Evolutionary conservation across 768 basidiomycete genomes (phyloP).

Genomic region (Cantharellus anzutake): DNA sequence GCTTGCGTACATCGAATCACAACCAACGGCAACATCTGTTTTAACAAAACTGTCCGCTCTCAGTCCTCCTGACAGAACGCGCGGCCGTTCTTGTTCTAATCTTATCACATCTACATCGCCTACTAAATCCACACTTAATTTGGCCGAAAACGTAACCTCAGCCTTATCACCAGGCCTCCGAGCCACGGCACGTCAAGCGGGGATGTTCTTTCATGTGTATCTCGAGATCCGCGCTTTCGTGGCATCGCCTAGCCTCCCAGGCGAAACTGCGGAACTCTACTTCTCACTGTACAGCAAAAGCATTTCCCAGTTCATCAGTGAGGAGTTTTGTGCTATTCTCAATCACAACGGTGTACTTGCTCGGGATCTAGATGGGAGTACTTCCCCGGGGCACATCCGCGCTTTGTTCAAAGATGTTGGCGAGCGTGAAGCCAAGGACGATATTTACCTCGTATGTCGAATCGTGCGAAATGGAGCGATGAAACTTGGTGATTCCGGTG

Average conservation of each 20-base stretch:
- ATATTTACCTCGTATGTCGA: slow-evolving; percentile 76
- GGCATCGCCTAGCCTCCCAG: slow-evolving; percentile 73
- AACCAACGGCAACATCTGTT: background rate
- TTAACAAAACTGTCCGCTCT: slow-evolving; percentile 25
- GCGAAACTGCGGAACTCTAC: slow-evolving; percentile 83
- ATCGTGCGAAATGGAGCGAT: slow-evolving; percentile 77
- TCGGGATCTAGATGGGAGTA: slow-evolving; percentile 26
- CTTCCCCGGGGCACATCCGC: slow-evolving; percentile 32
- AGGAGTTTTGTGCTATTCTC: slow-evolving; percentile 77
- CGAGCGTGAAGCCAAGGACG: slow-evolving; percentile 64
- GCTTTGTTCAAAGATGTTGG: slow-evolving; percentile 87
- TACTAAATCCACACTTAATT: no score
- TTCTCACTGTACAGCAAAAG: slow-evolving; percentile 84
- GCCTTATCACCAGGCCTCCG: background rate
- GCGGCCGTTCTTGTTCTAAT: background rate
- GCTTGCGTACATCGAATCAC: slow-evolving; percentile 53
- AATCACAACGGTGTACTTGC: slow-evolving; percentile 82
- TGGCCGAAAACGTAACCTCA: background rate
- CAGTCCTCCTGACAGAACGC: background rate
- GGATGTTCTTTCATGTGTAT: slow-evolving; percentile 63
- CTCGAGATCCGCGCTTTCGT: slow-evolving; percentile 86
- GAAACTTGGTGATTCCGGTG: slow-evolving; percentile 48
- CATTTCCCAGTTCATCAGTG: slow-evolving; percentile 73
- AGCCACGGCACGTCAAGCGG: slow-evolving; percentile 16
- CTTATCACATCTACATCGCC: background rate